Conservation (phyloP, 345 rosid species). For the Citrus sp. region DNA sequence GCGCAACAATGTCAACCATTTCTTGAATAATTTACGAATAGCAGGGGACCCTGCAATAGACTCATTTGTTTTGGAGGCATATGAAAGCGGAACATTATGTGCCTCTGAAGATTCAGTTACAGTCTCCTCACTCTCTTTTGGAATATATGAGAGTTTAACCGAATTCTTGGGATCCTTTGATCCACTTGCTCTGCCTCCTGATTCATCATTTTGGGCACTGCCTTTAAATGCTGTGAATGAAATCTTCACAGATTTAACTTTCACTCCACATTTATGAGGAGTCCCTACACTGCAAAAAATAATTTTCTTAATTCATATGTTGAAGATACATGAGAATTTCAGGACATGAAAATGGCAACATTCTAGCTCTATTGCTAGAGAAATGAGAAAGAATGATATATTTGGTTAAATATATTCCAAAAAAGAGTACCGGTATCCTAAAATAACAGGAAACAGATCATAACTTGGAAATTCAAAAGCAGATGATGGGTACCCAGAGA, state of each 20-base stretch:
- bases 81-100: slow-evolving; percentile 55
- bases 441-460: neutral
- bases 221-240: slow-evolving; percentile 68
- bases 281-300: slow-evolving; percentile 64
- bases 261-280: slow-evolving; percentile 38
- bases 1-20: slow-evolving; percentile 66
- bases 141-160: slow-evolving; percentile 62
- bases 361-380: neutral
- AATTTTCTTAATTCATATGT: slow-evolving; percentile 22
- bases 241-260: slow-evolving; percentile 52
- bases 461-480: neutral
- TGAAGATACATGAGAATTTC: slow-evolving; percentile 1
- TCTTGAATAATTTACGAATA: slow-evolving; percentile 71
- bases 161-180: slow-evolving; percentile 53
- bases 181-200: slow-evolving; percentile 48
- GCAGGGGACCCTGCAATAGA: slow-evolving; percentile 59
- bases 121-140: slow-evolving; percentile 58
- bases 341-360: slow-evolving; percentile 7
- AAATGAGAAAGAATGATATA: neutral
- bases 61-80: slow-evolving; percentile 57
- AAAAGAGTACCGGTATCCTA: neutral
- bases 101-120: slow-evolving; percentile 53
- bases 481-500: neutral
- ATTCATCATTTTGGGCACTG: slow-evolving; percentile 51
- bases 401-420: neutral